Base-by-base conservation (phyloP, 2,329 filamentous ascomycete genomes). In the Aspergillus amoenus region DNA sequence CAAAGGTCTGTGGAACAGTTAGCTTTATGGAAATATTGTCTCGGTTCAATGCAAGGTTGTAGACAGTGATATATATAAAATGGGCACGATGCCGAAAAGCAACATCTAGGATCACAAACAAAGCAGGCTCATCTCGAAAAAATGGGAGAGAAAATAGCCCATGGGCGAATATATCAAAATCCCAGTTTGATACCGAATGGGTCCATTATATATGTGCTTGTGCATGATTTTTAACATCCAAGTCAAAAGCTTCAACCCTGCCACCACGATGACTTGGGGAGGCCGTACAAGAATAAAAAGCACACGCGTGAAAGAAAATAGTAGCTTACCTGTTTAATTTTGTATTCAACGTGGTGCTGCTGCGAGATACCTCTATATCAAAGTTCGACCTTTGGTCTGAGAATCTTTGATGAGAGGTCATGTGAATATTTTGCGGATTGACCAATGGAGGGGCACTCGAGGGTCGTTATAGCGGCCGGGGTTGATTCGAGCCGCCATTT, bases 391-490 rank as follows among this genome's bases (percentile, higher is more conserved):
- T 11, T 52, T 18, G 32, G 24, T 18, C 8, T 11, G 42, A 42
- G 43, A 54, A 46, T 30, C 43, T 54, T 52, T 47, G 41, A 21
- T 37, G 41, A 30, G 24, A 13, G 15, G 39, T 52, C 50, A 52
- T 52, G 50, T 47, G 51, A 54, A 39, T 15, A 12, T 47, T 13
- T 5, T 21, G 22, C 17, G 22, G 18, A 30, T 21, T 54, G 34
- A 41, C 51, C 51, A 54, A 54, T 54, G 43, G 34, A n/a, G 45
- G 45, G 45, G 45, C 43, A 45, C 18, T n/a, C 5, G 24, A 15
- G 13, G 21, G 27, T 9, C 27, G 27, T 30, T 30, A 30, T 30
- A 30, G 27, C 27, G 27, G 18, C 18, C 2, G 18, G 18, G 27
- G 9, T 30, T 11, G 27, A 30, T 30, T 30, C 27, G 27, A 30